These are phyloP conservation scores for Geotrichum cucujoidarum DNA, from an alignment of 1,139 yeast species.

Conservation along the genomic window DNA sequence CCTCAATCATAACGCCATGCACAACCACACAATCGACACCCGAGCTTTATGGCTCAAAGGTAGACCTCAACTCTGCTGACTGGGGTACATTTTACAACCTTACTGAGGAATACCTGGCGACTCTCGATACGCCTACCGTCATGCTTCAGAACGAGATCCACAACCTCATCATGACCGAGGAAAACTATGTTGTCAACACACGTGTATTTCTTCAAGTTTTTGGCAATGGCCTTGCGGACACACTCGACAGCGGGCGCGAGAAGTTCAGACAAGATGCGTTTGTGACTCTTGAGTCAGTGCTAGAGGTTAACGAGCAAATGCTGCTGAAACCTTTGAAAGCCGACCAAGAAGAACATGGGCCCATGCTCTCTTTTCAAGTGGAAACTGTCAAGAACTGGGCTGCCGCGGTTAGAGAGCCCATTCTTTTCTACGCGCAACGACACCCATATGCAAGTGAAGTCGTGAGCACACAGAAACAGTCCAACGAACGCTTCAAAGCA, in stretches of 20 bases:
- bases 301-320: slow-evolving; percentile 11
- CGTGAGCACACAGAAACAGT: not conserved
- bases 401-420: slow-evolving; percentile 6
- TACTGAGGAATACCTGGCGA: slow-evolving; percentile 4
- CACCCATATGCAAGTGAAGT: slow-evolving; percentile 15
- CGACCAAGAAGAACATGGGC: slow-evolving; percentile 11
- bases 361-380: slow-evolving; percentile 8
- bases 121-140: slow-evolving; percentile 7
- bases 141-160: slow-evolving; percentile 17
- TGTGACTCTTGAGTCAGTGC: slow-evolving; percentile 10
- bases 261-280: slow-evolving; percentile 13
- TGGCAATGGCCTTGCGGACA: slow-evolving; percentile 11
- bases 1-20: slow-evolving; percentile 12
- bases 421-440: slow-evolving; percentile 12
- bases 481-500: slow-evolving; percentile 10
- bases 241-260: slow-evolving; percentile 5
- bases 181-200: slow-evolving; percentile 15
- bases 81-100: slow-evolving; percentile 16
- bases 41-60: slow-evolving; percentile 9
- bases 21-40: slow-evolving; percentile 12
- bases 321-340: slow-evolving; percentile 15
- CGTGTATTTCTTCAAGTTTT: slow-evolving; percentile 16
- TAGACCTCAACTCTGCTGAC: slow-evolving; percentile 12
- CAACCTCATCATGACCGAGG: slow-evolving; percentile 14
- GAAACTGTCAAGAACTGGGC: slow-evolving; percentile 13